These are phyloP conservation scores for Tuber aestivum DNA, from an alignment of 495 filamentous ascomycete species.

Conservation along the genomic window DNA sequence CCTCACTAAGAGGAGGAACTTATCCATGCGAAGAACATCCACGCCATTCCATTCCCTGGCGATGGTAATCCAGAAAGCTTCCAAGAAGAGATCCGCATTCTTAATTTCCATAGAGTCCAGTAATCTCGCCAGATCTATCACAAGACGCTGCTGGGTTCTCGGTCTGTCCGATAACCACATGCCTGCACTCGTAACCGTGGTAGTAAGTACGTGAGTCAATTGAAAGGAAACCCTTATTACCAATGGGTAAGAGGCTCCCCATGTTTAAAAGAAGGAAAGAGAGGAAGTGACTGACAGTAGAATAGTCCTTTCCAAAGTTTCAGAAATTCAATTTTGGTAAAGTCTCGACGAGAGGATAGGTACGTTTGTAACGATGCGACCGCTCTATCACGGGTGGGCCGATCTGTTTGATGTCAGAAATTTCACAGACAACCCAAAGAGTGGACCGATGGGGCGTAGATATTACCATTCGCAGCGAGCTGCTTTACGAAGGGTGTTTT, in stretches of 20 bases:
- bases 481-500: constrained; percentile 63
- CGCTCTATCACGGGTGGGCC: constrained; percentile 72
- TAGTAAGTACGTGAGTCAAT: constrained; percentile 13
- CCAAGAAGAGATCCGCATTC: constrained; percentile 59
- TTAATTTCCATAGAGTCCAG: constrained; percentile 57
- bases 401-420: constrained; percentile 52
- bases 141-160: constrained; percentile 76
- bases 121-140: constrained; percentile 67
- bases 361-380: constrained; percentile 73
- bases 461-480: constrained; percentile 67
- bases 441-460: not conserved
- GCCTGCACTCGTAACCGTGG: constrained; percentile 44
- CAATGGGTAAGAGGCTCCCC: not conserved
- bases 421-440: not conserved
- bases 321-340: constrained; percentile 69
- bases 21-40: constrained; percentile 83
- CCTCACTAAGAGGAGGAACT: constrained; percentile 81
- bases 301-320: constrained; percentile 98
- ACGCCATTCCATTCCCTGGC: constrained; percentile 72
- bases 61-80: constrained; percentile 88
- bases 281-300: constrained; percentile 57
- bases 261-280: not conserved
- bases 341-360: constrained; percentile 59
- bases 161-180: constrained; percentile 93
- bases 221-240: not conserved